Base-by-base conservation (phyloP, 2,329 filamentous ascomycete genomes). In the Endocalyx cinctus region DNA sequence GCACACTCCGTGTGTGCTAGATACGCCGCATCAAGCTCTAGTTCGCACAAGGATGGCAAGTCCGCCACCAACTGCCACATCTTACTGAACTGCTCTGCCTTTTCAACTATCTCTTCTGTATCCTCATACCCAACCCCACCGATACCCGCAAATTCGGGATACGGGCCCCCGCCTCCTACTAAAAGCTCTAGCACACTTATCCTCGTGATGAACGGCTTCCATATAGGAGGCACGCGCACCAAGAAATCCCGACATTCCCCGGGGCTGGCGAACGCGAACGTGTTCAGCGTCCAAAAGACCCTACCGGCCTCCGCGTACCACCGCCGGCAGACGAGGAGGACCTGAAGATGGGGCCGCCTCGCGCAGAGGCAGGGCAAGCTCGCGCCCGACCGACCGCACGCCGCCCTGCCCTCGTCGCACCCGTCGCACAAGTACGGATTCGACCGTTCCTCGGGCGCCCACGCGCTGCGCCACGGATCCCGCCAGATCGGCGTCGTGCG, bases 261-360 rank as follows among this genome's bases (percentile, higher is more conserved):
- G 10, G 40, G 22, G 14, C 25, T 23, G 11, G 22, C 33, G 26
- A 42, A 48, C 4, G 40, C 37, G 16, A 45, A 41, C 3, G 26
- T 35, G 32, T 44, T 47, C 13, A 41, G 33, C 14, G 29, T 13
- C 25, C 44, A 48, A 11, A 48, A 33, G 3, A 45, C 46, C 10
- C 25, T 29, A 2, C 34, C 41, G 11, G 33, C 41, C 28, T 43
- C 41, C 10, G 33, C 41, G 37, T 48, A 39, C 41, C 41, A 48
- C 17, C 13, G 5, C 20, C 30, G 37, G 25, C 46, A 43, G 15
- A 42, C 38, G 7, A 46, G 36, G 17, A 44, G 25, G 5, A 30
- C 29, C 22, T 33, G 22, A 12, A 46, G 29, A 6, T 37, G 18
- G 6, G 12, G 12, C 6, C 39, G 33, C 10, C 46, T 31, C 6